phyloP scores from a whole-genome alignment of 495 filamentous ascomycete species.

The Hypoxylon crocopeplum region DNA sequence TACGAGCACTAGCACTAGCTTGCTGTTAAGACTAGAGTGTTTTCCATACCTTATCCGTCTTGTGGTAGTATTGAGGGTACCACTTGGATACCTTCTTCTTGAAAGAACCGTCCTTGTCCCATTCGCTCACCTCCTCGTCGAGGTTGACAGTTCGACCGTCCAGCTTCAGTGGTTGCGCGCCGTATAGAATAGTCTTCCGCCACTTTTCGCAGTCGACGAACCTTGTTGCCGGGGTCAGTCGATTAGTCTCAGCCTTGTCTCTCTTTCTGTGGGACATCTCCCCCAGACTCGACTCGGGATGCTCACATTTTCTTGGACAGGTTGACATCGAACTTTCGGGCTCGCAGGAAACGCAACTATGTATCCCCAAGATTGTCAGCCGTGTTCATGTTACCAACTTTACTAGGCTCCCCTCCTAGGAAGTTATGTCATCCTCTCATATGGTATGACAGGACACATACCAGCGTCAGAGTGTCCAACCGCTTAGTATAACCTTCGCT shows the following conservation, averaged over 20 bases:
- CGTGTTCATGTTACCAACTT: not conserved
- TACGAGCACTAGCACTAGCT: too few species aligned
- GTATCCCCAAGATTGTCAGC: conserved; percentile 14
- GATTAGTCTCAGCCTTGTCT: conserved; percentile 4
- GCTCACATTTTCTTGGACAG: conserved; percentile 84
- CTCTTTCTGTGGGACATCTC: conserved; percentile 1
- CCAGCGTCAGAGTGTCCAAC: conserved; percentile 89
- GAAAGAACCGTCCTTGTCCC: conserved; percentile 78
- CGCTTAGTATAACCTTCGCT: conserved; percentile 80
- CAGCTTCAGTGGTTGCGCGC: conserved; percentile 36
- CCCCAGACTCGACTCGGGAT: not conserved
- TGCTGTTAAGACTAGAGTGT: too few species aligned
- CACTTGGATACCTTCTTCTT: conserved; percentile 87
- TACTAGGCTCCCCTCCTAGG: too few species aligned
- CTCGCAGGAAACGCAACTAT: conserved; percentile 87
- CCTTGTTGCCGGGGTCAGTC: conserved; percentile 60
- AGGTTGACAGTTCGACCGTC: conserved; percentile 59
- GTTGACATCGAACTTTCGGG: conserved; percentile 91
- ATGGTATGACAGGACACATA: conserved; percentile 47
- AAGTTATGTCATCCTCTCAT: too few species aligned
- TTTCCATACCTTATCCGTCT: conserved; percentile 84
- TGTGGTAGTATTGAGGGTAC: conserved; percentile 99
- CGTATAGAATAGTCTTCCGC: conserved; percentile 69
- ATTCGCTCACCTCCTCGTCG: conserved; percentile 80
- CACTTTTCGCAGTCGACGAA: conserved; percentile 91